Conservation (phyloP, 2,329 filamentous ascomycete genomes). For the Paramyrothecium sp. region DNA sequence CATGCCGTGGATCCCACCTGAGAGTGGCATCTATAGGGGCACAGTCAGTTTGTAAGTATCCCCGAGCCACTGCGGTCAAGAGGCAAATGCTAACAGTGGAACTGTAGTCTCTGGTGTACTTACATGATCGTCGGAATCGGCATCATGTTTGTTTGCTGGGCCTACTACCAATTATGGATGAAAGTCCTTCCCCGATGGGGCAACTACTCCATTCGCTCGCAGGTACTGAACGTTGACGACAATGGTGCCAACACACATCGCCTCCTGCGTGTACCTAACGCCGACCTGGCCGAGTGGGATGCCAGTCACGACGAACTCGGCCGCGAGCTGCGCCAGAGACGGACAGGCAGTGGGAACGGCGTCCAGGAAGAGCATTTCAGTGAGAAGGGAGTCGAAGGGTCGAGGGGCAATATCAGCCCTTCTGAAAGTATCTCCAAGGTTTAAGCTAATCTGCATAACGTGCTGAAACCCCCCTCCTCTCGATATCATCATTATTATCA, state of each 20-base stretch:
- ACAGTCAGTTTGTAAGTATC: slow-evolving; percentile 70
- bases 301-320: not conserved
- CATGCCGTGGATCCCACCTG: slow-evolving; percentile 68
- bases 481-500: too few species aligned
- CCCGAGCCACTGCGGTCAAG: slow-evolving; percentile 11
- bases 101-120: not conserved
- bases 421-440: too few species aligned
- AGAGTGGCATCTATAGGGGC: slow-evolving; percentile 51
- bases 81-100: not conserved
- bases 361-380: too few species aligned
- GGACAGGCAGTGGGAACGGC: too few species aligned
- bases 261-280: not conserved
- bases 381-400: too few species aligned
- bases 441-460: too few species aligned
- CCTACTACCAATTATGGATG: not conserved
- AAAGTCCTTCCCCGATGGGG: not conserved
- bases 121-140: not conserved
- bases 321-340: too few species aligned
- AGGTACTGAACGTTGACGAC: not conserved
- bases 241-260: not conserved
- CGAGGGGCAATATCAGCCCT: too few species aligned
- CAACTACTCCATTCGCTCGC: not conserved
- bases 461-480: too few species aligned
- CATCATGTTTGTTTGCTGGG: not conserved
- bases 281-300: not conserved